These are phyloP conservation scores for Xenoacremonium recifei DNA, from an alignment of 2,329 filamentous ascomycete species.

Conservation along the genomic window DNA sequence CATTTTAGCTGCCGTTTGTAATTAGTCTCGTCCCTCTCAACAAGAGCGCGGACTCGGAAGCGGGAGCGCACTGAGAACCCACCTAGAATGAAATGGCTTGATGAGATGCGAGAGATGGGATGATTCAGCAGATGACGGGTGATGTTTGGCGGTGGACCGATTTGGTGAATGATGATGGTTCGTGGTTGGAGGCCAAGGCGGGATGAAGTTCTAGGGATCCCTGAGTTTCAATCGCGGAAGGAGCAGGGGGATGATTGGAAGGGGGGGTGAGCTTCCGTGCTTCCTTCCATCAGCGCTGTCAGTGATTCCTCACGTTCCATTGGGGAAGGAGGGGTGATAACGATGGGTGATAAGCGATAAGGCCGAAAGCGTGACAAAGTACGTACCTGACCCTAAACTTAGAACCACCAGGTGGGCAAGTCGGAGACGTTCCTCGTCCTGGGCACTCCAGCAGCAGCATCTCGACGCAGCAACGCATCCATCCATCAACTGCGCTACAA, in stretches of 20 bases:
- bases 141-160: not conserved
- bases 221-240: not conserved
- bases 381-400: too few relatives aligned
- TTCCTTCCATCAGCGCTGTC: too few relatives aligned
- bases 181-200: not conserved
- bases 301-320: too few relatives aligned
- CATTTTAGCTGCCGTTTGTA: not conserved
- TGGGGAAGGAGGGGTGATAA: slow-evolving; percentile 16
- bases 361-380: slow-evolving; percentile 1
- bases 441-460: too few relatives aligned
- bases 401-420: too few relatives aligned
- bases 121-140: not conserved
- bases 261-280: too few relatives aligned
- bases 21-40: too few relatives aligned
- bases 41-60: too few relatives aligned
- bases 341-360: slow-evolving; percentile 20
- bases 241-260: not conserved
- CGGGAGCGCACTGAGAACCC: not conserved
- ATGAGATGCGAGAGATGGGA: not conserved
- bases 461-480: too few relatives aligned
- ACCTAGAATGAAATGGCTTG: not conserved
- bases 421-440: too few relatives aligned
- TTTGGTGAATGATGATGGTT: too few relatives aligned
- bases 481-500: too few relatives aligned
- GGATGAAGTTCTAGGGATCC: not conserved